Evolutionary conservation across 2,329 filamentous ascomycete genomes (phyloP).

Genomic region (Sclerotiophoma versabilis): DNA sequence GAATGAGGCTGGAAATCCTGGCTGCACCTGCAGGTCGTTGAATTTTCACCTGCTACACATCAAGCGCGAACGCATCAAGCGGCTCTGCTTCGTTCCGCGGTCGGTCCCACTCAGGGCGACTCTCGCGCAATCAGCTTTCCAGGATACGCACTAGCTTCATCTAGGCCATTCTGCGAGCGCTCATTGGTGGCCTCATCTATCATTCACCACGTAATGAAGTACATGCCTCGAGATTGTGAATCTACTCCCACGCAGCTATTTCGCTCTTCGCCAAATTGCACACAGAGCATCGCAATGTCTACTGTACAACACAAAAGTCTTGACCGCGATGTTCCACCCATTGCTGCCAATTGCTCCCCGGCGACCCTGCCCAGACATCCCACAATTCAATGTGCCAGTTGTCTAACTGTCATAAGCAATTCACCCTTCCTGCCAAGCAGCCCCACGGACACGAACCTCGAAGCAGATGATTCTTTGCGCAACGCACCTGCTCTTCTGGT

Average conservation of each 20-base stretch:
- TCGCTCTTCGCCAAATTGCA: background rate
- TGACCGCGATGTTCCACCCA: slow-evolving; percentile 2
- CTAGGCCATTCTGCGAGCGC: background rate
- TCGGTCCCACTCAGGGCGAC: slow-evolving; percentile 14
- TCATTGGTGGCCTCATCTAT: slow-evolving; percentile 14
- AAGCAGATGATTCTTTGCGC: slow-evolving; percentile 13
- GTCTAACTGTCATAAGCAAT: slow-evolving; percentile 12
- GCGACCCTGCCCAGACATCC: slow-evolving; percentile 6
- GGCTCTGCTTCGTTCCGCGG: slow-evolving; percentile 18
- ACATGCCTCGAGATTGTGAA: slow-evolving; percentile 6
- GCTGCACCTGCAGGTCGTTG: slow-evolving; percentile 12
- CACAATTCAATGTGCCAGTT: background rate
- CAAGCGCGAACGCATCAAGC: slow-evolving; percentile 19
- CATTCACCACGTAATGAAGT: slow-evolving; percentile 14
- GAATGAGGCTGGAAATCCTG: slow-evolving; percentile 16
- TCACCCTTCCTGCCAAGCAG: slow-evolving; percentile 10
- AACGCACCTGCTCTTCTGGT: slow-evolving; percentile 13
- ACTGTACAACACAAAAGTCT: slow-evolving; percentile 1
- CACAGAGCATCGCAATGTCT: slow-evolving; percentile 3
- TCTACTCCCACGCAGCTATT: background rate
- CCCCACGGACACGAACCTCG: slow-evolving; percentile 6
- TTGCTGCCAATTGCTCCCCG: slow-evolving; percentile 5
- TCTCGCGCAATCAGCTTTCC: slow-evolving; percentile 12
- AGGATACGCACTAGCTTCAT: slow-evolving; percentile 3
- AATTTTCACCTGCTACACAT: slow-evolving; percentile 15